Evolutionary conservation across 805 yeast genomes (phyloP), one percentile per base, ranked within the genome.

Genomic region (Zygoascus tannicola): DNA sequence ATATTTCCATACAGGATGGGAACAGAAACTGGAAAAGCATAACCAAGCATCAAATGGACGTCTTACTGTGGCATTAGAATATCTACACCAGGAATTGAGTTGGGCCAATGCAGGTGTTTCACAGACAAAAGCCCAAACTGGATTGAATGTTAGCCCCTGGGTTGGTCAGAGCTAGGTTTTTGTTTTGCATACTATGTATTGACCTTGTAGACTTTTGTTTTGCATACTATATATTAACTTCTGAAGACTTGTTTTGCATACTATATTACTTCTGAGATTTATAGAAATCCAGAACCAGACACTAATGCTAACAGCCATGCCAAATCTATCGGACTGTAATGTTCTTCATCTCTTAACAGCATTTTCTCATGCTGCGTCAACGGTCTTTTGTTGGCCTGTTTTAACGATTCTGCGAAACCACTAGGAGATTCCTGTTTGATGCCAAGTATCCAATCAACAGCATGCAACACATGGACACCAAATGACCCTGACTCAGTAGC

Each of bases 51-150:
- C 78, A 1, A 53, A 52, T 10, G 71, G 70, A 16, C 66, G 69
- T 45, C 67, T 77, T 49, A 53, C 52, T n/a, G 46, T 59, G 12
- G 75, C 72, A 12, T 57, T 72, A 16, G 76, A 73, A 10, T 67
- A 62, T 48, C 60, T 75, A 23, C 62, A 59, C 35, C 60, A 64
- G 16, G 74, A 71, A 51, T 52, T 69, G 30, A 49, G 50, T 22
- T 58, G 63, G 64, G 33, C 61, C n/a, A 41, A 37, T 40, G 22
- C 32, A 32, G 20, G 23, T n/a, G 42, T 28, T 35, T 26, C 30
- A 12, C 30, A 26, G 12, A 26, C 12, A 12, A 26, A 26, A 12
- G 30, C 30, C 30, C 30, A 26, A 26, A 7, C 30, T 8, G 30
- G 30, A 8, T 26, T 26, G 30, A 26, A 26, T 12, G 12, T 12